Evolutionary conservation across 768 basidiomycete genomes (phyloP).

Genomic region (Suillus plorans): DNA sequence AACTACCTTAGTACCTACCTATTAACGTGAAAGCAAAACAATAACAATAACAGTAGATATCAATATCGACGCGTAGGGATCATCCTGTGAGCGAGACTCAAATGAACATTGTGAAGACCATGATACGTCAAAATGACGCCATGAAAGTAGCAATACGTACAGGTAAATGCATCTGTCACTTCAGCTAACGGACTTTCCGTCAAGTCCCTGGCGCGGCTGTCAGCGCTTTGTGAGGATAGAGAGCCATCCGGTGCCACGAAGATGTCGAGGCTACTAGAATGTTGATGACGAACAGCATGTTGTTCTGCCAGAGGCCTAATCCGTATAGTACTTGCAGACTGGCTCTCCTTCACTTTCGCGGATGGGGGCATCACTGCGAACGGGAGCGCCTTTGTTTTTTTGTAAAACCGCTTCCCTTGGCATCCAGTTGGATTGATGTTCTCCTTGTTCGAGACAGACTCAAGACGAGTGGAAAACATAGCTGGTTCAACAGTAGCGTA

Average conservation of each 20-base stretch:
- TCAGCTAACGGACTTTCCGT: conserved; percentile 14
- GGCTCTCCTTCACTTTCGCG: not conserved
- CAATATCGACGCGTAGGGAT: not conserved
- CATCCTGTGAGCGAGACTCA: not conserved
- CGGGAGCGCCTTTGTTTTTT: not conserved
- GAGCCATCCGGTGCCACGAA: not conserved
- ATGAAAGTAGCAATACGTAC: not conserved
- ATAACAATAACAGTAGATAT: not conserved
- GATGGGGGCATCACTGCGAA: not conserved
- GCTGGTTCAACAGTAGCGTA: not conserved
- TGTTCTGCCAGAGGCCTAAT: not conserved
- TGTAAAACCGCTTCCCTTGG: not conserved
- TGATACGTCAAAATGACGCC: not conserved
- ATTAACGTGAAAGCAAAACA: not conserved
- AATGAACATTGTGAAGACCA: not conserved
- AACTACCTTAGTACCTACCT: not conserved
- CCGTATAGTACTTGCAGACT: not conserved
- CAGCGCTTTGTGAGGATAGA: not conserved
- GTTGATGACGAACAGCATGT: not conserved
- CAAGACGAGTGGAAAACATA: not conserved
- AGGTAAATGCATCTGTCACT: conserved; percentile 10
- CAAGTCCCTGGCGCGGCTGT: conserved; percentile 10
- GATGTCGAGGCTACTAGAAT: no score
- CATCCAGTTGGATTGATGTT: not conserved
- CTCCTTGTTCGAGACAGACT: not conserved